Base-by-base conservation (phyloP, 495 filamentous ascomycete genomes). In the Penicillium lagena region DNA sequence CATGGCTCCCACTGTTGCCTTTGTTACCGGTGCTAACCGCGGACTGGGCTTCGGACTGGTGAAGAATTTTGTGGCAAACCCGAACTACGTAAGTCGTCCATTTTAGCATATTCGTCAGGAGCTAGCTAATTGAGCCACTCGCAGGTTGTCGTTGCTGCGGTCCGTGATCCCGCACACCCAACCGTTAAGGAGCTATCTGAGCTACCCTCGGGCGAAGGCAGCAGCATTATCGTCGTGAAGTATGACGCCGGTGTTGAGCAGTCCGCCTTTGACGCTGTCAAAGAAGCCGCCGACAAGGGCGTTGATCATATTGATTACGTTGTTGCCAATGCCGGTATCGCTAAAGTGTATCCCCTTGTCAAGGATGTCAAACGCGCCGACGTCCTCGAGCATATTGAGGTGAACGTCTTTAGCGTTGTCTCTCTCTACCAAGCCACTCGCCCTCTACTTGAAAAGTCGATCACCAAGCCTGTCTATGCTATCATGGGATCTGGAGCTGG, bases 311-410 rank as follows among this genome's bases (percentile, higher is more conserved):
- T 81, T 22, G 71, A 79, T 53, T 56, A 73, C n/a, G 62, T 79
- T 6, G 63, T 81, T 29, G 71, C 75, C 40, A 79, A 79, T 45
- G 72, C 75, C 2, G 75, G 67, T 7, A 54, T 69, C 7, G 46
- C 49, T 35, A 12, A 53, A 2, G 15, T 39, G 22, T 60, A 30
- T 36, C 47, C 49, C 2, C 42, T 49, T 27, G 40, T 59, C 14
- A 37, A 42, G 6, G 41, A 56, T 3, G 58, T 58, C 2, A 53
- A 42, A 10, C 43, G 60, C 8, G 49, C 51, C 7, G 54, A 59
- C n/a, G 36, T 73, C 12, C 55, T 45, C 14, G 34, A 31, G 34
- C 50, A 55, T 17, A 43, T 55, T 35, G 43, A 58, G 40, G 44
- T 40, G 35, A 60, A 50, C 33, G 40, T 49, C 37, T 40, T 35